Evolutionary conservation across 129 eudicot species (phyloP), one percentile per base, ranked within the genome.

Genomic region (Arctium lappa): DNA sequence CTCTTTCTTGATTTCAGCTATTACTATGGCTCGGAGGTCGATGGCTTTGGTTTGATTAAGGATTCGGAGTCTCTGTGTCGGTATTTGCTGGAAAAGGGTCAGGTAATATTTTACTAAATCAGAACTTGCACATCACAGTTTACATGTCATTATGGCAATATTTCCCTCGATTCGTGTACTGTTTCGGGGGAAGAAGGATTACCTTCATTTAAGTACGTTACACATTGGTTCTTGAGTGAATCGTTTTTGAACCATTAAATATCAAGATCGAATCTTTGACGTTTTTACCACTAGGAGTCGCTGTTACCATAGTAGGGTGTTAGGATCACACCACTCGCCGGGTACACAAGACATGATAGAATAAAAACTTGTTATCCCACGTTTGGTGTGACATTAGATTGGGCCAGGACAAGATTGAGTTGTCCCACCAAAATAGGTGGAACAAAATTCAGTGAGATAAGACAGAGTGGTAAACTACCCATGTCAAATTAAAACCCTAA

Each of bases 1-100:
- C 97, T 95, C 29, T 93, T 95, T 87, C 89, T 95, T 79, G 99
- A 95, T 88, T 93, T 95, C 83, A 95, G 99, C 91, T 81, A 85
- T 79, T 95, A 93, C 91, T 93, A 93, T 76, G 99, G 99, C 8
- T 37, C 76, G 1, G 86, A 90, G 86, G 95, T 88, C 72, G 95
- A 95, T 79, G 99, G 91, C 69, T 93, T 95, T 82, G 99, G 99
- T 76, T 69, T 60, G 40, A 88, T 95, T 79, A 80, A 88, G 75
- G 94, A 90, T 82, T 95, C 99, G 0, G 98, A 95, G 76, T 91
- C 99, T 70, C 74, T 95, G 22, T 95, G 99, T 84, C 91, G 97
- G 69, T 95, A 93, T 90, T 85, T 95, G 46, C 92, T 95, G 68
- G 99, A 95, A 85, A 72, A 87, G 90, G 99, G 91, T 40, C 99